Evolutionary conservation across 2,329 filamentous ascomycete species (phyloP).

Genomic region (Penicillium sp.): DNA sequence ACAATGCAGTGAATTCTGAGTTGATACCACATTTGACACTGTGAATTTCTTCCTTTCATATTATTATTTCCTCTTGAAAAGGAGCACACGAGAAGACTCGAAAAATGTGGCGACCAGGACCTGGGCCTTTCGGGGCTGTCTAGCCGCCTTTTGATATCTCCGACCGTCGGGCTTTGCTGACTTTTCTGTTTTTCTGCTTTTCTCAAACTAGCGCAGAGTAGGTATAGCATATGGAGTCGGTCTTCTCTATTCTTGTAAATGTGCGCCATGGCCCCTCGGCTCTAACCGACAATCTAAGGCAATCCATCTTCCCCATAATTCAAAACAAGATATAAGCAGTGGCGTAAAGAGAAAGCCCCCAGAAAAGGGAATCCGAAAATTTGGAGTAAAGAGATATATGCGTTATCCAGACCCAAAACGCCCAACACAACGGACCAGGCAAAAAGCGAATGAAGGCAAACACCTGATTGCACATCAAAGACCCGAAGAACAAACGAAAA

Average conservation of each 20-base stretch:
- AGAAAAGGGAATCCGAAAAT: neutral
- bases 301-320: neutral
- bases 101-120: neutral
- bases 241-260: slow-evolving; percentile 2
- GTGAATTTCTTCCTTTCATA: no score
- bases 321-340: neutral
- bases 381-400: neutral
- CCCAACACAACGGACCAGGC: neutral
- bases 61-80: neutral
- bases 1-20: neutral
- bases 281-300: neutral
- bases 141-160: neutral
- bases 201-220: neutral
- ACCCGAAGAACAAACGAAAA: neutral
- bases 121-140: neutral
- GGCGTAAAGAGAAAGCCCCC: neutral
- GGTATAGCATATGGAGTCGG: neutral
- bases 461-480: neutral
- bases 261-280: neutral
- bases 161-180: neutral
- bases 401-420: neutral
- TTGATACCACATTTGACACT: neutral
- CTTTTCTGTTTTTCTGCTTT: neutral
- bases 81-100: neutral
- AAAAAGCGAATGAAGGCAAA: neutral